Evolutionary conservation across 208 protist species (phyloP).

Genomic region (Crithidia fasciculata): DNA sequence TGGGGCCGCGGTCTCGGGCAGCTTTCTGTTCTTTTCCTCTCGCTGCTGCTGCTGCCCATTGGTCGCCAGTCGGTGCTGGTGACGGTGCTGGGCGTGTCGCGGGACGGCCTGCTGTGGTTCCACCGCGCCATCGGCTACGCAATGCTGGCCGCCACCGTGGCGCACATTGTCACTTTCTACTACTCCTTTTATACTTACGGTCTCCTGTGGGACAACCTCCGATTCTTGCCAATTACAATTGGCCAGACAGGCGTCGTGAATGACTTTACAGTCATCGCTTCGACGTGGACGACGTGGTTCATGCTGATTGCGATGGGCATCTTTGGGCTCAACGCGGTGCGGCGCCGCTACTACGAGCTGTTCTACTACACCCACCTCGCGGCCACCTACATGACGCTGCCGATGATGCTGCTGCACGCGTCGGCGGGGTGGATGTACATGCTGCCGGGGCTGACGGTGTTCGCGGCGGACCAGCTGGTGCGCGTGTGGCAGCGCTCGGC

Average conservation of each 20-base stretch:
- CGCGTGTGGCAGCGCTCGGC: conserved; percentile 46
- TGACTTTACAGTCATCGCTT: conserved; percentile 52
- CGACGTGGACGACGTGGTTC: conserved; percentile 45
- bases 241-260: conserved; percentile 24
- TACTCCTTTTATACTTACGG: conserved; percentile 29
- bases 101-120: conserved; percentile 60
- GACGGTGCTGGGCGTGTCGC: conserved; percentile 50
- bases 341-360: conserved; percentile 63
- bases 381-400: conserved; percentile 53
- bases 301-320: conserved; percentile 57
- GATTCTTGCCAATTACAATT: conserved; percentile 16
- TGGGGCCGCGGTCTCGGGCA: conserved; percentile 61
- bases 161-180: conserved; percentile 36
- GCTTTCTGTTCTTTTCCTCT: conserved; percentile 61
- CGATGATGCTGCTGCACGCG: conserved; percentile 56
- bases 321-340: conserved; percentile 44
- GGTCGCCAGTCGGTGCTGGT: conserved; percentile 58
- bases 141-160: conserved; percentile 35
- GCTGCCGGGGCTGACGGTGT: conserved; percentile 57
- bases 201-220: conserved; percentile 39
- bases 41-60: conserved; percentile 60
- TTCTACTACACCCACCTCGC: conserved; percentile 76
- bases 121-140: conserved; percentile 53
- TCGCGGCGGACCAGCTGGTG: conserved; percentile 54
- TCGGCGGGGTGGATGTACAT: conserved; percentile 66